These are phyloP conservation scores for Thelonectria discophora DNA, from an alignment of 2,329 filamentous ascomycete species.

Conservation along the genomic window DNA sequence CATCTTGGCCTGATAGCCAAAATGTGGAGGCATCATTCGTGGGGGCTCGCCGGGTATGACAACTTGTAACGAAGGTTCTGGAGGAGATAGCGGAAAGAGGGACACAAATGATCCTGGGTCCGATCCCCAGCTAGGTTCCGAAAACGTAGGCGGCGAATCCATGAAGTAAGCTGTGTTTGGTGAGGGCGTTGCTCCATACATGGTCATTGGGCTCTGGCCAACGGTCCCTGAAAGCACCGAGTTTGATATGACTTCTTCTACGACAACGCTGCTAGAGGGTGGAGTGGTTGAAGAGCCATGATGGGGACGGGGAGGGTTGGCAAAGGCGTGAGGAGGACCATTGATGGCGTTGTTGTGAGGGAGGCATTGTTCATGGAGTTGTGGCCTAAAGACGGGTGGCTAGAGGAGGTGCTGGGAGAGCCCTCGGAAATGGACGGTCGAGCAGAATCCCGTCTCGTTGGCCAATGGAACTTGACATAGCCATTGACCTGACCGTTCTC, in stretches of 20 bases:
- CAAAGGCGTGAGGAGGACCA: too few relatives aligned
- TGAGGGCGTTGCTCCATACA: conserved; percentile 22
- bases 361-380: too few relatives aligned
- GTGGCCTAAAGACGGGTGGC: too few relatives aligned
- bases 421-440: conserved; percentile 25
- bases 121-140: conserved; percentile 23
- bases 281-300: background rate
- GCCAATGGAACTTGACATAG: conserved; percentile 52
- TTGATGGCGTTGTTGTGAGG: too few relatives aligned
- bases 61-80: conserved; percentile 22
- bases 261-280: conserved; percentile 7
- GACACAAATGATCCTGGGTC: conserved; percentile 22
- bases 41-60: conserved; percentile 36
- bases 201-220: conserved; percentile 19
- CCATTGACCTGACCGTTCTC: conserved; percentile 49
- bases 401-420: background rate
- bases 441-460: conserved; percentile 31
- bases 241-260: conserved; percentile 31
- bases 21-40: conserved; percentile 41
- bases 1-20: conserved; percentile 47
- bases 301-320: too few relatives aligned
- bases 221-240: conserved; percentile 16
- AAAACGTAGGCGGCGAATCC: conserved; percentile 22
- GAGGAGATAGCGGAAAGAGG: conserved; percentile 18
- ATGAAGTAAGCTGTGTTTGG: conserved; percentile 5